Evolutionary conservation across 306 rosid genomes (phyloP).

Genomic region (Lathyrus tuberosus): DNA sequence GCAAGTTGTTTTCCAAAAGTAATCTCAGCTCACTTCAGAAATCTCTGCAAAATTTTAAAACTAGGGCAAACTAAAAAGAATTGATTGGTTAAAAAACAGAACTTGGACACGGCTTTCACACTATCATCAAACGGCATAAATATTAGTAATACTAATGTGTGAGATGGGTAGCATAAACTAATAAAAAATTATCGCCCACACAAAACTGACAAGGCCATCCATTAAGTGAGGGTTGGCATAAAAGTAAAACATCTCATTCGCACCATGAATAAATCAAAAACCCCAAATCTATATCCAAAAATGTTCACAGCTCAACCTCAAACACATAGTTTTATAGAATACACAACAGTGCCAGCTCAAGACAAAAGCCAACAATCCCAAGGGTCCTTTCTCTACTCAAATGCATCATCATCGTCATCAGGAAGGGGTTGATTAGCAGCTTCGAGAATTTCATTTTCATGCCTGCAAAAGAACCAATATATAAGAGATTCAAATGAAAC

Average conservation of each 20-base stretch:
- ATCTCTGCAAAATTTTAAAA: too few species aligned
- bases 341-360: background rate
- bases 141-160: too few species aligned
- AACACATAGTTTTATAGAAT: background rate
- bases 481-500: background rate
- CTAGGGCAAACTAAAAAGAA: too few species aligned
- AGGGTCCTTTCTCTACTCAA: conserved; percentile 47
- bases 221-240: background rate
- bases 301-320: background rate
- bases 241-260: background rate
- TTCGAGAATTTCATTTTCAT: conserved; percentile 61
- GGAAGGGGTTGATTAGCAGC: conserved; percentile 84
- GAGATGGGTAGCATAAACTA: too few species aligned
- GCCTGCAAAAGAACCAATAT: conserved; percentile 46
- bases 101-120: too few species aligned
- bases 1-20: too few species aligned
- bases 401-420: conserved; percentile 71
- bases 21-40: too few species aligned
- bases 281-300: background rate
- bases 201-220: too few species aligned
- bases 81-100: too few species aligned
- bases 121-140: too few species aligned
- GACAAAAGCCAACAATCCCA: background rate
- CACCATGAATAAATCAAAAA: too few species aligned
- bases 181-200: too few species aligned